These are phyloP conservation scores for Chaetomium tenue DNA, from an alignment of 495 filamentous ascomycete species.

Conservation along the genomic window DNA sequence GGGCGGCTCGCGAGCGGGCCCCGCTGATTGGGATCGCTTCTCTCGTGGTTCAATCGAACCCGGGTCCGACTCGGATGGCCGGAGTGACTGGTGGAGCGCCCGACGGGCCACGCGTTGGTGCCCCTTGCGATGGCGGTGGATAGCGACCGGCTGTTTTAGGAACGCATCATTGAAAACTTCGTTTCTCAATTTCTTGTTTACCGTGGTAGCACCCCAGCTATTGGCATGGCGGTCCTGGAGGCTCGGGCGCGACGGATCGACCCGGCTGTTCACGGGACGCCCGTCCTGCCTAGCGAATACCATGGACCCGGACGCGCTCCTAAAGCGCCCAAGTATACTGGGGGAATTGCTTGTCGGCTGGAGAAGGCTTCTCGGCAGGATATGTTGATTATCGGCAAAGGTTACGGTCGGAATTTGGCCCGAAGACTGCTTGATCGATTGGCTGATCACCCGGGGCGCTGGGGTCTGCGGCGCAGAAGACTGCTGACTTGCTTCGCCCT, in stretches of 20 bases:
- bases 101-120: constrained; percentile 58
- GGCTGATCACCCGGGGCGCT: constrained; percentile 69
- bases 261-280: constrained; percentile 8
- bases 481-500: constrained; percentile 17
- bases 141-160: constrained; percentile 69
- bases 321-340: constrained; percentile 29
- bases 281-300: constrained; percentile 3
- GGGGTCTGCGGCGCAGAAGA: constrained; percentile 12
- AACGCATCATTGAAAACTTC: constrained; percentile 96
- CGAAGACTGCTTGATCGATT: constrained; percentile 55
- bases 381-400: constrained; percentile 93
- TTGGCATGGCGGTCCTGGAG: constrained; percentile 54
- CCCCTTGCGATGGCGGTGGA: constrained; percentile 58
- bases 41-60: constrained; percentile 26
- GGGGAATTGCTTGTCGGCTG: constrained; percentile 37
- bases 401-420: constrained; percentile 81
- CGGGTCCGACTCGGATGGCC: constrained; percentile 37
- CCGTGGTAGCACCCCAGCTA: constrained; percentile 94
- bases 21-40: constrained; percentile 12
- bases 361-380: constrained; percentile 80
- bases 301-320: constrained; percentile 40
- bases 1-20: constrained; percentile 14
- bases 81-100: constrained; percentile 40
- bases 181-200: constrained; percentile 83
- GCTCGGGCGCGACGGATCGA: constrained; percentile 36